phyloP scores from a whole-genome alignment of 2,329 filamentous ascomycete species.

The Curvularia eragrostidis region DNA sequence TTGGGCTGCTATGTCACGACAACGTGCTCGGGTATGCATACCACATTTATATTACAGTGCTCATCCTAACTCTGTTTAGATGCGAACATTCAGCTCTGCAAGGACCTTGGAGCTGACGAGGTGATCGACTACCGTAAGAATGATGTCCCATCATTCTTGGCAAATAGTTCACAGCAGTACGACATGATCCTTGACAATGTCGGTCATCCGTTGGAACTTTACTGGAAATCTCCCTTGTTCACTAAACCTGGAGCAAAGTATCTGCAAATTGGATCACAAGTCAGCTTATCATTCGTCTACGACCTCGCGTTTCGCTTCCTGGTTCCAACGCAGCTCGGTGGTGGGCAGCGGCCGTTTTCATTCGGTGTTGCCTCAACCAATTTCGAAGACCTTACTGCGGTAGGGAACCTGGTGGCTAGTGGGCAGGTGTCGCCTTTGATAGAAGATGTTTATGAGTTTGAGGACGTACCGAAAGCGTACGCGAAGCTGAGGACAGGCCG shows the following conservation, averaged over 20 bases:
- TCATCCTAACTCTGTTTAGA: constrained; percentile 26
- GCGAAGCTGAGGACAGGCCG: constrained; percentile 61
- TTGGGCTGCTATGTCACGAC: constrained; percentile 64
- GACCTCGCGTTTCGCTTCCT: constrained; percentile 28
- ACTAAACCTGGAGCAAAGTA: constrained; percentile 25
- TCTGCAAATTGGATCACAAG: constrained; percentile 31
- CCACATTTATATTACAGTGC: background rate
- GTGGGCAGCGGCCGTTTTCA: constrained; percentile 54
- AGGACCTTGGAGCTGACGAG: constrained; percentile 65
- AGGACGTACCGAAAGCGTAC: constrained; percentile 62
- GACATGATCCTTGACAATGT: constrained; percentile 65
- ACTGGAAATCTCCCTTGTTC: constrained; percentile 28
- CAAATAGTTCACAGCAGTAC: constrained; percentile 55
- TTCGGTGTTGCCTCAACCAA: constrained; percentile 40
- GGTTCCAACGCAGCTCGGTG: constrained; percentile 52
- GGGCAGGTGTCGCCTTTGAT: constrained; percentile 64
- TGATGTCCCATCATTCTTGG: constrained; percentile 57
- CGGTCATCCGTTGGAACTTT: constrained; percentile 41
- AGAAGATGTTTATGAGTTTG: constrained; percentile 61
- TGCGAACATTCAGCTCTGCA: constrained; percentile 62
- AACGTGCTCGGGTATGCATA: constrained; percentile 58
- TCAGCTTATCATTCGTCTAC: constrained; percentile 24
- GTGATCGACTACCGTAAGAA: constrained; percentile 64
- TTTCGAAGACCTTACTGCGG: constrained; percentile 37
- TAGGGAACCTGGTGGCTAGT: constrained; percentile 62